Evolutionary conservation across 2,329 filamentous ascomycete species (phyloP), one percentile per base, ranked within the genome.

Genomic region (Colletotrichum cuscutae): DNA sequence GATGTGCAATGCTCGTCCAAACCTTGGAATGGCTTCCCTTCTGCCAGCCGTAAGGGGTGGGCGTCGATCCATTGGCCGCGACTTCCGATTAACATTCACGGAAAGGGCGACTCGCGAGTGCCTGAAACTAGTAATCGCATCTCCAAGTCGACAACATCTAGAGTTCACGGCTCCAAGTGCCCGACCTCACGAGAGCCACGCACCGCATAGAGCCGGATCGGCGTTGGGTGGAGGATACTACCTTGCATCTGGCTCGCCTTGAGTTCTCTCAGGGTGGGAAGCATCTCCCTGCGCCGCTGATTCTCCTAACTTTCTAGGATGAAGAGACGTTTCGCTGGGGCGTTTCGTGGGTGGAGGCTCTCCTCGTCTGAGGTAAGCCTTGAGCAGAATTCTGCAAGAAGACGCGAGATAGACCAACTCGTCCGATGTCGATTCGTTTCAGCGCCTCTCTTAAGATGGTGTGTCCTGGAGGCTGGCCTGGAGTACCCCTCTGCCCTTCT

Each of bases 361-460:
- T 35, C 60, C 54, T 57, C 66, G 42, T 61, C 54, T 57, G 70
- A 65, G 56, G 67, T 42, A 22, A 8, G 26, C 26, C 26, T 24
- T 22, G n/a, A 19, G 66, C 56, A 64, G 65, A 58, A 67, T 65
- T 46, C 28, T 54, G 60, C 56, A 71, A 35, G 67, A 61, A 9
- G 62, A 65, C 32, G 67, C 67, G 60, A 53, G 15, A 22, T 19
- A 56, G 8, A 37, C 32, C 26, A 37, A 70, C 54, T 65, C 71
- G 66, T 70, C 71, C 49, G 42, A 70, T 73, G 22, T 53, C n/a
- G 37, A 15, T 12, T 24, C 5, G 71, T 73, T 73, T 73, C 71
- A 73, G 32, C 19, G n/a, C 12, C 12, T 57, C 46, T 19, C 49
- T 42, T 28, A 11, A 12, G 37, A 30, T 57, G 49, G 52, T 57